Conservation (phyloP, 2,329 filamentous ascomycete species). For the Biscogniauxia marginata region DNA sequence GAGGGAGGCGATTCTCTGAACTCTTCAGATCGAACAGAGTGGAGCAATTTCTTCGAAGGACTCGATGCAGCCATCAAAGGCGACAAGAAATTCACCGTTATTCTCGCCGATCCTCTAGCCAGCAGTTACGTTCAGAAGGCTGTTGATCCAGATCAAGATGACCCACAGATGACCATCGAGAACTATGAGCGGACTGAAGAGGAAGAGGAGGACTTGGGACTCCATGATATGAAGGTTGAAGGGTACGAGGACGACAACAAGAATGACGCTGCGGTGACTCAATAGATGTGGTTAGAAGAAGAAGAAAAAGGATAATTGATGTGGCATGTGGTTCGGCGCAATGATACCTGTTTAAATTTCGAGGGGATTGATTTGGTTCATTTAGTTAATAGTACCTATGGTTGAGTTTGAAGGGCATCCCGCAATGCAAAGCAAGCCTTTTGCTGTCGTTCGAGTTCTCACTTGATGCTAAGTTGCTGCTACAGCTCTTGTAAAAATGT, state of each 20-base stretch:
- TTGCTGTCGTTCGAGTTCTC: too few species aligned
- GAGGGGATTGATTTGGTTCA: neutral
- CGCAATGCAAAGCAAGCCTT: too few species aligned
- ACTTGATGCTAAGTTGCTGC: too few species aligned
- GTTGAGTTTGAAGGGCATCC: neutral
- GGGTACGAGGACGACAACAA: constrained; percentile 65
- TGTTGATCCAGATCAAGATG: constrained; percentile 65
- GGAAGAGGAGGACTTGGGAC: constrained; percentile 89
- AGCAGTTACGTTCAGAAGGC: constrained; percentile 93
- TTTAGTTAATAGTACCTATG: neutral
- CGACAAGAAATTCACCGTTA: constrained; percentile 75
- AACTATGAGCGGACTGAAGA: constrained; percentile 86
- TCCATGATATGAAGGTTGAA: constrained; percentile 91
- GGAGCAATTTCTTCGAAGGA: constrained; percentile 77
- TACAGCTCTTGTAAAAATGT: too few species aligned
- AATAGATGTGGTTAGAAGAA: constrained; percentile 2
- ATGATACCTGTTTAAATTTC: constrained; percentile 18
- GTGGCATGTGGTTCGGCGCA: constrained; percentile 6
- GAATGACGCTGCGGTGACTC: constrained; percentile 4
- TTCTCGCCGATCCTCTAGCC: constrained; percentile 84
- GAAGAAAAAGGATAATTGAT: constrained; percentile 2
- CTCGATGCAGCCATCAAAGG: constrained; percentile 79
- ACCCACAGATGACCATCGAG: constrained; percentile 77
- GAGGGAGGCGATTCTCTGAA: constrained; percentile 79
- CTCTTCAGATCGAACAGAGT: constrained; percentile 63